These are phyloP conservation scores for Alternaria sp. DNA, from an alignment of 2,329 filamentous ascomycete genomes.

Conservation along the genomic window DNA sequence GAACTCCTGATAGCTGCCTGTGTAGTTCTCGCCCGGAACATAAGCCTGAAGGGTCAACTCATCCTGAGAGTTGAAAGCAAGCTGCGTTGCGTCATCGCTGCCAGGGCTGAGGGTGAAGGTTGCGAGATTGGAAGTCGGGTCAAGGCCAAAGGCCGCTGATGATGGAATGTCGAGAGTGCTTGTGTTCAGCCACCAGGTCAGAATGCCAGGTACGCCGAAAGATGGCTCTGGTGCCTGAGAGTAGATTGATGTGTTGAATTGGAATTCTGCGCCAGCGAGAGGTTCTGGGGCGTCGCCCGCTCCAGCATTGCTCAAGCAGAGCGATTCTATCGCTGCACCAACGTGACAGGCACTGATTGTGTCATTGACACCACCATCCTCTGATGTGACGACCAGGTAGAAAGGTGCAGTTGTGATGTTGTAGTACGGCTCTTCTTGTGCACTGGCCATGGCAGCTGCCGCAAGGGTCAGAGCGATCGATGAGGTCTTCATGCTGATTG, in stretches of 20 bases:
- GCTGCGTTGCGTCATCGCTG: slow-evolving; percentile 27
- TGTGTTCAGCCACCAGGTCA: slow-evolving; percentile 50
- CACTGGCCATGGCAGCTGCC: slow-evolving; percentile 32
- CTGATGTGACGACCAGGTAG: slow-evolving; percentile 52
- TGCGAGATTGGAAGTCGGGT: slow-evolving; percentile 54
- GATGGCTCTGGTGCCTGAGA: slow-evolving; percentile 21
- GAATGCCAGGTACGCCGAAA: slow-evolving; percentile 40
- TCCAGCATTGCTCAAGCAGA: slow-evolving; percentile 50
- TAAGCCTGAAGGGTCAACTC: slow-evolving; percentile 53
- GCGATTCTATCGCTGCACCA: slow-evolving; percentile 59
- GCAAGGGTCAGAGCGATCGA: slow-evolving; percentile 34
- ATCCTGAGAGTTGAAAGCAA: slow-evolving; percentile 54
- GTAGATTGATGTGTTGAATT: slow-evolving; percentile 47
- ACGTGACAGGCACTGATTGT: slow-evolving; percentile 57
- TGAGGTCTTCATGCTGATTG: slow-evolving; percentile 31
- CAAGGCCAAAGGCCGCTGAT: slow-evolving; percentile 49
- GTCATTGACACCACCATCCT: slow-evolving; percentile 52
- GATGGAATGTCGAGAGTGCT: slow-evolving; percentile 25
- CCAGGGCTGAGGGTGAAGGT: slow-evolving; percentile 53
- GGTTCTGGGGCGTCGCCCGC: slow-evolving; percentile 29
- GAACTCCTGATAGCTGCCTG: slow-evolving; percentile 35
- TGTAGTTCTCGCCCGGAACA: slow-evolving; percentile 50
- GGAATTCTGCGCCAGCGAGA: slow-evolving; percentile 33
- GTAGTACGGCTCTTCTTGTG: slow-evolving; percentile 39
- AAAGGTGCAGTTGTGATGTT: slow-evolving; percentile 56